Percentiles rank a stretch among this genome's conserved stretches.
These are phyloP conservation scores for Diplosphaera chodatii DNA, from an alignment of 139 green algal genomes.

Conservation along the genomic window DNA sequence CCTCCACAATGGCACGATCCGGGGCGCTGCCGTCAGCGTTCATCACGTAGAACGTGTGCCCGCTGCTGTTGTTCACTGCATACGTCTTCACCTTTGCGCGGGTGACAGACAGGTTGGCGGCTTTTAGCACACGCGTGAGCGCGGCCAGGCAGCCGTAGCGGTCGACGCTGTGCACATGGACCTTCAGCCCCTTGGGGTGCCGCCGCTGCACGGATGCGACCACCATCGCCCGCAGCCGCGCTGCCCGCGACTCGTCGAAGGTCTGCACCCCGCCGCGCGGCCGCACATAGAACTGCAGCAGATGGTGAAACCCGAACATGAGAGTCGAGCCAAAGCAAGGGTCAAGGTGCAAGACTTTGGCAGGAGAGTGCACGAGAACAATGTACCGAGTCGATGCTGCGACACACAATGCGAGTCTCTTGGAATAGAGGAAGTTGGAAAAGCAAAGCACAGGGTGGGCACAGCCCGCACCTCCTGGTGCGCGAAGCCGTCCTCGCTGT, in stretches of 20 bases:
- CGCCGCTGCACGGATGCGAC: slow-evolving; percentile 69
- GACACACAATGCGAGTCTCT: too few species aligned
- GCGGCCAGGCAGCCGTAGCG: slow-evolving; percentile 40
- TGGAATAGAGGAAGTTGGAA: too few species aligned
- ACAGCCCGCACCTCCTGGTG: slow-evolving; percentile 41
- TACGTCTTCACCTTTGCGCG: slow-evolving; percentile 52
- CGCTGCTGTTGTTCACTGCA: slow-evolving; percentile 26
- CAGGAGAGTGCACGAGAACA: too few species aligned
- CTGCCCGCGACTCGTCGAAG: slow-evolving; percentile 44
- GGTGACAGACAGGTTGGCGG: slow-evolving; percentile 34
- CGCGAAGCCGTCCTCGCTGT: slow-evolving; percentile 38
- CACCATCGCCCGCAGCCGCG: slow-evolving; percentile 66
- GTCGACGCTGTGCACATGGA: slow-evolving; percentile 54
- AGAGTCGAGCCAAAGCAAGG: too few species aligned
- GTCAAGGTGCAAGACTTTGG: too few species aligned
- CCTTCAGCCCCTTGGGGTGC: slow-evolving; percentile 68
- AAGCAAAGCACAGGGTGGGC: too few species aligned
- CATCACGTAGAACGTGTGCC: slow-evolving; percentile 62
- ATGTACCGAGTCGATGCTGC: too few species aligned
- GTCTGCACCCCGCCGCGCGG: slow-evolving; percentile 18
- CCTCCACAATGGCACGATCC: slow-evolving; percentile 9
- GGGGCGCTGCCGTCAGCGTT: slow-evolving; percentile 17
- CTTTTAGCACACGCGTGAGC: slow-evolving; percentile 30
- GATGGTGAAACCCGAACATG: too few species aligned
- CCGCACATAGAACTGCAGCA: background rate